A percentile compares a stretch with the other conserved stretches of the same genome.
phyloP scores from a whole-genome alignment of 2,329 filamentous ascomycete species.

The Hortaea werneckii region DNA sequence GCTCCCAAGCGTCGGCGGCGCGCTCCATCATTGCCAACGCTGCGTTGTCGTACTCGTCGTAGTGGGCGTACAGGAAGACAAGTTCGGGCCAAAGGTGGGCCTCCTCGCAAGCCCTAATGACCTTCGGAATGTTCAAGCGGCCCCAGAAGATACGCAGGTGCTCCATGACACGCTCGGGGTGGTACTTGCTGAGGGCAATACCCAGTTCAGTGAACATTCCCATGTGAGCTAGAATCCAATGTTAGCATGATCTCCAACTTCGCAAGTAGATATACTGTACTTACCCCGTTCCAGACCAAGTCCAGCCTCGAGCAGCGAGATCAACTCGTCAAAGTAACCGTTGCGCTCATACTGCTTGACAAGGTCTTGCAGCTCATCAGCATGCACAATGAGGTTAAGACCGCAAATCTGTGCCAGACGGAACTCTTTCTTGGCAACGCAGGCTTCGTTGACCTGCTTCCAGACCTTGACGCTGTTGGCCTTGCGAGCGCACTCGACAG shows the following conservation, averaged over 20 bases:
- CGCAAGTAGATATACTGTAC: background rate
- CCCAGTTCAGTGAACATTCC: slow-evolving; percentile 93
- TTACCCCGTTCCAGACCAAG: slow-evolving; percentile 64
- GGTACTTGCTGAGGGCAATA: slow-evolving; percentile 87
- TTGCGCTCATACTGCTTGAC: slow-evolving; percentile 95
- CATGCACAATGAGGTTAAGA: slow-evolving; percentile 94
- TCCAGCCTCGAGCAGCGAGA: slow-evolving; percentile 85
- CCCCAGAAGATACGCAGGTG: slow-evolving; percentile 98
- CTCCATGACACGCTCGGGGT: slow-evolving; percentile 94
- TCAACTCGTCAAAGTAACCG: slow-evolving; percentile 97
- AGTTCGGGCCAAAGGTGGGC: slow-evolving; percentile 95
- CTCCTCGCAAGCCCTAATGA: slow-evolving; percentile 87
- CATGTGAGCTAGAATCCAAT: slow-evolving; percentile 60
- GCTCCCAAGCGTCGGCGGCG: slow-evolving; percentile 95
- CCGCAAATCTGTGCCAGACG: slow-evolving; percentile 96
- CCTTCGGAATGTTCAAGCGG: slow-evolving; percentile 91
- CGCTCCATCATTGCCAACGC: slow-evolving; percentile 96
- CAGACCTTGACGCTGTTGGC: slow-evolving; percentile 99
- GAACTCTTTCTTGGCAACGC: slow-evolving; percentile 97
- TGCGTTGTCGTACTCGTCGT: slow-evolving; percentile 96
- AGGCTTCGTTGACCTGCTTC: slow-evolving; percentile 96
- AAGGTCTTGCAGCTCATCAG: slow-evolving; percentile 83
- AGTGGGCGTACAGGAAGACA: slow-evolving; percentile 96
- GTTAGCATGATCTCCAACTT: slow-evolving; percentile 1
- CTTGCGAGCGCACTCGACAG: slow-evolving; percentile 94